Evolutionary conservation across 441 rosid species (phyloP).

Genomic region (Corymbia citriodora): DNA sequence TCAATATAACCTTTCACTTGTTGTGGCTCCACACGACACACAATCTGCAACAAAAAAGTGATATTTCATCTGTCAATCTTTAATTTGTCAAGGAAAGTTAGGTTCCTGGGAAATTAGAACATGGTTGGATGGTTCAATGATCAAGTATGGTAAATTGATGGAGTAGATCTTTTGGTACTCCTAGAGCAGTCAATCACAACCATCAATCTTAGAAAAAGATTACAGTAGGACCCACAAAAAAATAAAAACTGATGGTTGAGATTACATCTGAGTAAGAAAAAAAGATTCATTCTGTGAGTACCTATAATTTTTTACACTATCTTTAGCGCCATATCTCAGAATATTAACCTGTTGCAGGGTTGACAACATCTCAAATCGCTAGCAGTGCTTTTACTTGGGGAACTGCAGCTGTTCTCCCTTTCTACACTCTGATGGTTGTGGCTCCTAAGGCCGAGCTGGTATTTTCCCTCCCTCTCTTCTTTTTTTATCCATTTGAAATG

Average conservation of each 20-base stretch:
- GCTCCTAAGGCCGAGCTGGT: slow-evolving; percentile 87
- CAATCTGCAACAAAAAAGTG: neutral
- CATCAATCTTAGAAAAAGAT: neutral
- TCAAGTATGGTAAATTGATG: neutral
- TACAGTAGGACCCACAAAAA: neutral
- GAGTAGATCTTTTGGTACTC: neutral
- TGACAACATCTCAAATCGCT: slow-evolving; percentile 60
- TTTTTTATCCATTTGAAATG: neutral
- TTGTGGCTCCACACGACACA: neutral
- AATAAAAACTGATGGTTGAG: neutral
- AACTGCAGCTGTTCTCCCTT: slow-evolving; percentile 83
- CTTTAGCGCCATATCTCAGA: neutral
- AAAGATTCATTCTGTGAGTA: neutral
- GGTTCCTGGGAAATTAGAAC: neutral
- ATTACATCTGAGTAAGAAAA: neutral
- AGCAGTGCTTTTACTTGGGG: slow-evolving; percentile 61
- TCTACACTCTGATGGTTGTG: slow-evolving; percentile 83
- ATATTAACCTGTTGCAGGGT: slow-evolving; percentile 33
- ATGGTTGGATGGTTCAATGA: neutral
- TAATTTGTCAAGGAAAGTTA: neutral
- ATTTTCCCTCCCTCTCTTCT: neutral
- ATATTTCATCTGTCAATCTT: neutral
- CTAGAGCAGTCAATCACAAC: neutral
- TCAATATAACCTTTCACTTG: neutral
- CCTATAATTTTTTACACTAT: neutral